phyloP scores from a whole-genome alignment of 2,329 filamentous ascomycete species.

The Fonsecaea pugnacius region DNA sequence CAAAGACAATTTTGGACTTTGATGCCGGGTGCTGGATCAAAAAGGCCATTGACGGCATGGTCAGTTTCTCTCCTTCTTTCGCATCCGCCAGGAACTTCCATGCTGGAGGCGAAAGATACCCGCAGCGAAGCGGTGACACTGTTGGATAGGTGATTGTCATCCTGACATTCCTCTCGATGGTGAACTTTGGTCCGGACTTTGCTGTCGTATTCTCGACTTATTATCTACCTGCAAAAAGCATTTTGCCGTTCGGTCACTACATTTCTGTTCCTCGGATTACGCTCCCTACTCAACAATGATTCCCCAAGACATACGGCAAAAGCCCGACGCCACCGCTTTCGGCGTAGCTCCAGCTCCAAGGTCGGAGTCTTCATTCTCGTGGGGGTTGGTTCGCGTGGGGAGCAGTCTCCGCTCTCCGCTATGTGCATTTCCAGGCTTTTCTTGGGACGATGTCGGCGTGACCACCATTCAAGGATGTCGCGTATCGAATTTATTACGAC shows the following conservation, averaged over 20 bases:
- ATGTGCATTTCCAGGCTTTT: background rate
- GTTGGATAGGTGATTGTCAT: slow-evolving; percentile 20
- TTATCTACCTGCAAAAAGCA: background rate
- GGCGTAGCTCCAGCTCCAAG: background rate
- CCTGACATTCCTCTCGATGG: background rate
- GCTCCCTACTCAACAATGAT: background rate
- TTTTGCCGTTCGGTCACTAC: background rate
- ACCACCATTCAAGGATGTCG: background rate
- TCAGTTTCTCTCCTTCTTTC: slow-evolving; percentile 23
- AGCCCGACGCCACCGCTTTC: slow-evolving; percentile 8
- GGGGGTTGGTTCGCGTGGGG: slow-evolving; percentile 9
- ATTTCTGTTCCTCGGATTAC: background rate
- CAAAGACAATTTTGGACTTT: slow-evolving; percentile 52
- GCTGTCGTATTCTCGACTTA: background rate
- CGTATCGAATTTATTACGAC: background rate
- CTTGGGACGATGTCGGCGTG: background rate
- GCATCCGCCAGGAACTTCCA: slow-evolving; percentile 20
- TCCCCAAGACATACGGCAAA: slow-evolving; percentile 3
- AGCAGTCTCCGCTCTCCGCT: background rate
- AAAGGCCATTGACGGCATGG: slow-evolving; percentile 40
- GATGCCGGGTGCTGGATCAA: slow-evolving; percentile 37
- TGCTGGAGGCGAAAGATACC: slow-evolving; percentile 21
- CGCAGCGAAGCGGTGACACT: slow-evolving; percentile 19
- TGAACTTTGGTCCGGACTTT: slow-evolving; percentile 1
- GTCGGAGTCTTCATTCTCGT: slow-evolving; percentile 7